Evolutionary conservation across 306 rosid genomes (phyloP).

Genomic region (Mimosa bimucronata): DNA sequence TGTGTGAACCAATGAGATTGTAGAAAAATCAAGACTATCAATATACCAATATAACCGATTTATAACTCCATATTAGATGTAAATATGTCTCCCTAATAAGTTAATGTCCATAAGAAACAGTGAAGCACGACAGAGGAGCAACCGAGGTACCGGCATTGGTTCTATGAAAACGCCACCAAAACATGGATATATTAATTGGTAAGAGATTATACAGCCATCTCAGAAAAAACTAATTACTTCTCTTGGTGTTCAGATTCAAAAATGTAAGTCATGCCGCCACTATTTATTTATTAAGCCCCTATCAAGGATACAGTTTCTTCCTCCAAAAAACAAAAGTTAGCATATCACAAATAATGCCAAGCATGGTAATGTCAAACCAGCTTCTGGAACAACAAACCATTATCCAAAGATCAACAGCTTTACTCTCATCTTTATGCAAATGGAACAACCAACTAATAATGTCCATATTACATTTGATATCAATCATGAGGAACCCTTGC

Average conservation of each 20-base stretch:
- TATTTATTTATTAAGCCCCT: background rate
- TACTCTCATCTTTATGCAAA: background rate
- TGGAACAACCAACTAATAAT: background rate
- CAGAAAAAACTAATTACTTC: too few species aligned
- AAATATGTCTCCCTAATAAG: background rate
- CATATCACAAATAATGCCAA: background rate
- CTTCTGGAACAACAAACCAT: background rate
- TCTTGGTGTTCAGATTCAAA: too few species aligned
- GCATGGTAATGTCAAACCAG: background rate
- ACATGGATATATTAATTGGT: background rate
- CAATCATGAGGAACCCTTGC: background rate
- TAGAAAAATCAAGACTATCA: background rate
- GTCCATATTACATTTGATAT: background rate
- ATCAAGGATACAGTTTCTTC: background rate
- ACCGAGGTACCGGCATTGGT: background rate
- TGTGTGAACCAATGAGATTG: background rate
- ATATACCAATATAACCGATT: background rate
- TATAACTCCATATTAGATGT: background rate
- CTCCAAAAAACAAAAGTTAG: slow-evolving; percentile 9
- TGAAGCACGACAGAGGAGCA: background rate
- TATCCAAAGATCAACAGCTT: background rate
- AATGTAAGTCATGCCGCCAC: background rate
- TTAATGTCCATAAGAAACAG: background rate
- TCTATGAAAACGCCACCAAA: background rate
- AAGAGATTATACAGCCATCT: background rate